Conservation (phyloP, 2,329 filamentous ascomycete species). For the Corynespora cassiicola region DNA sequence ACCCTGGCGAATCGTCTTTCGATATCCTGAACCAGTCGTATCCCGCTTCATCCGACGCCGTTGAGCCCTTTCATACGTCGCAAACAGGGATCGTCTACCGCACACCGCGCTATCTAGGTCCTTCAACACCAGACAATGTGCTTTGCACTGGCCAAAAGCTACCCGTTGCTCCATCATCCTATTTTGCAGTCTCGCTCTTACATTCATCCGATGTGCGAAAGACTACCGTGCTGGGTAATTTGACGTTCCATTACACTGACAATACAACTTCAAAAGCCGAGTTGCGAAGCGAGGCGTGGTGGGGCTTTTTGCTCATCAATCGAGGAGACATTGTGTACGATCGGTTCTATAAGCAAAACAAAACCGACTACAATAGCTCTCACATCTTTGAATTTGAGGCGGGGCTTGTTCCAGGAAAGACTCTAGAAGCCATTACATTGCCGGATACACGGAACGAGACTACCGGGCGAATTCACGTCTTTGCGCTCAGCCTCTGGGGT, state of each 20-base stretch:
- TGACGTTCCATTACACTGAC: slow-evolving; percentile 54
- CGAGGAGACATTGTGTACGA: slow-evolving; percentile 55
- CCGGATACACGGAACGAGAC: slow-evolving; percentile 47
- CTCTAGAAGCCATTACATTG: slow-evolving; percentile 48
- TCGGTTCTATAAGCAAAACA: slow-evolving; percentile 47
- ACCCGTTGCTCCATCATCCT: slow-evolving; percentile 35
- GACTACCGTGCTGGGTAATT: slow-evolving; percentile 48
- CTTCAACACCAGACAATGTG: slow-evolving; percentile 48
- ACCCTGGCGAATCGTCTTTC: slow-evolving; percentile 55
- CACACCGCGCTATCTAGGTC: slow-evolving; percentile 49
- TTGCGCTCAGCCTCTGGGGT: slow-evolving; percentile 45
- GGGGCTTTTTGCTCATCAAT: slow-evolving; percentile 53
- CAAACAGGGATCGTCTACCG: slow-evolving; percentile 51
- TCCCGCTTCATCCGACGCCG: slow-evolving; percentile 38
- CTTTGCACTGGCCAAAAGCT: slow-evolving; percentile 52
- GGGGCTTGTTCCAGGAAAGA: slow-evolving; percentile 46
- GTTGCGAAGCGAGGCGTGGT: slow-evolving; percentile 54
- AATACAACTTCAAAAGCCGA: slow-evolving; percentile 49
- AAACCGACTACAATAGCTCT: slow-evolving; percentile 51
- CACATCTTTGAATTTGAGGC: slow-evolving; percentile 56
- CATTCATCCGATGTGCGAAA: slow-evolving; percentile 50
- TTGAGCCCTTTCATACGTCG: slow-evolving; percentile 46
- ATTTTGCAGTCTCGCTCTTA: slow-evolving; percentile 54
- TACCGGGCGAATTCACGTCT: slow-evolving; percentile 48
- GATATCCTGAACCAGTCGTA: slow-evolving; percentile 52